A percentile compares a stretch with the other conserved stretches of the same genome.
Evolutionary conservation across 176 grass and related monocot species (phyloP).

Genomic region (Triticum urartu): DNA sequence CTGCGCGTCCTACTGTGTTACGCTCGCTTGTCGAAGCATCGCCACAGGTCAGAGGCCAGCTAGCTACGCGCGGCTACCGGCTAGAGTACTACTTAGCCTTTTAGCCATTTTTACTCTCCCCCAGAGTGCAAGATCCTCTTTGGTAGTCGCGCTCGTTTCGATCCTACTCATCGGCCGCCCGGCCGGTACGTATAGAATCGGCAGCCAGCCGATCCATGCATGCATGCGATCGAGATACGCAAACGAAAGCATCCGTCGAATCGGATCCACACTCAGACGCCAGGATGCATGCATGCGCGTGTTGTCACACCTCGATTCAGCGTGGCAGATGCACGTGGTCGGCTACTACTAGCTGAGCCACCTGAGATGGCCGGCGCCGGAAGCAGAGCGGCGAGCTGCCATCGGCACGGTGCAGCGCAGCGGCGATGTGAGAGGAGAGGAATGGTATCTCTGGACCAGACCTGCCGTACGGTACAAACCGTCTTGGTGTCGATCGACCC

Average conservation of each 20-base stretch:
- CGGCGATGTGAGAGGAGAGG: background rate
- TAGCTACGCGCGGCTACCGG: background rate
- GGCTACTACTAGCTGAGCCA: background rate
- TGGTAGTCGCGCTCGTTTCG: constrained; percentile 1
- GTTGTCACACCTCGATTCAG: constrained; percentile 5
- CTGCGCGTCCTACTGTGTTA: background rate
- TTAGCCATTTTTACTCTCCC: background rate
- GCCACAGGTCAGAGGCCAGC: background rate
- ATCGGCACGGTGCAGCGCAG: background rate
- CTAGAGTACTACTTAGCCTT: background rate
- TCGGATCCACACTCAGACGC: background rate
- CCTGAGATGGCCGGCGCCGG: background rate
- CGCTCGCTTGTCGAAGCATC: background rate
- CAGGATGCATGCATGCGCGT: background rate
- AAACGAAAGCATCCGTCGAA: constrained; percentile 7
- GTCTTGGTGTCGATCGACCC: background rate
- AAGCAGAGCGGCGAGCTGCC: constrained; percentile 7
- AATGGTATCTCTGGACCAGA: background rate
- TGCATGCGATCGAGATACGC: constrained; percentile 1
- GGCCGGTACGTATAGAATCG: too few relatives aligned
- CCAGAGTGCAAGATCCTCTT: constrained; percentile 20
- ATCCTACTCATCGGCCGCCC: background rate
- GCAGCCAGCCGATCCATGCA: background rate
- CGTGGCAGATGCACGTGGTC: background rate
- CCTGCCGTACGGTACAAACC: background rate